These are phyloP conservation scores for Dictyophora rubrovolvata DNA, from an alignment of 768 basidiomycete species.

Conservation along the genomic window DNA sequence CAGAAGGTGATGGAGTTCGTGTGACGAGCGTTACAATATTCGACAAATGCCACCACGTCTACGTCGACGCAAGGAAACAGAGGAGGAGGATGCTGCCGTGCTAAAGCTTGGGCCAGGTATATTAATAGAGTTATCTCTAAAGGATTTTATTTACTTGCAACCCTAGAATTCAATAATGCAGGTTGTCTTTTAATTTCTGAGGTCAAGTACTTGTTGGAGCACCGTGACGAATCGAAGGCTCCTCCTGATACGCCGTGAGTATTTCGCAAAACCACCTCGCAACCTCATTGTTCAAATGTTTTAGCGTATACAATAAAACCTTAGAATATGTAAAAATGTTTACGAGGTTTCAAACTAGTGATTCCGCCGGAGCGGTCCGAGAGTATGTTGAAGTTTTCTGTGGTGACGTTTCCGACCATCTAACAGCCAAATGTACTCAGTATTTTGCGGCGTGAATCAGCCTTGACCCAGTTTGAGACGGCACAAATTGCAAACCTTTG, in stretches of 20 bases:
- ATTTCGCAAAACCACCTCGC: not conserved
- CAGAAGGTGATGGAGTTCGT: not conserved
- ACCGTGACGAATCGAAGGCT: constrained; percentile 59
- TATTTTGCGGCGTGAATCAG: constrained; percentile 67
- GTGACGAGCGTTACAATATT: not conserved
- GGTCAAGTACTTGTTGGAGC: constrained; percentile 83
- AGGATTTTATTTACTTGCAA: not conserved
- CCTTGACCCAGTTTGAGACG: constrained; percentile 81
- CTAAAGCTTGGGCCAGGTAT: constrained; percentile 72
- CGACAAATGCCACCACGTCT: constrained; percentile 24
- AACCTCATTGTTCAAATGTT: not conserved
- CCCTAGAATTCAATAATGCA: constrained; percentile 78
- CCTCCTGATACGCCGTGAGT: constrained; percentile 79
- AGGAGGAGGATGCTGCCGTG: constrained; percentile 81
- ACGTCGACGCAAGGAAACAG: constrained; percentile 48
- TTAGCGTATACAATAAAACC: constrained; percentile 87
- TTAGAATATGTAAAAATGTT: constrained; percentile 87
- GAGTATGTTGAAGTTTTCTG: constrained; percentile 41
- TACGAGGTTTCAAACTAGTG: constrained; percentile 80
- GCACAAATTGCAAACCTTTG: constrained; percentile 89
- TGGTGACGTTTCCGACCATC: not conserved
- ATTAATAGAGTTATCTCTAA: constrained; percentile 3
- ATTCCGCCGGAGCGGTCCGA: constrained; percentile 77
- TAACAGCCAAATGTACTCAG: constrained; percentile 26
- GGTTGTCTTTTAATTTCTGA: constrained; percentile 88